These are phyloP conservation scores for Antrodiella citrinella DNA, from an alignment of 768 basidiomycete species.

Conservation along the genomic window DNA sequence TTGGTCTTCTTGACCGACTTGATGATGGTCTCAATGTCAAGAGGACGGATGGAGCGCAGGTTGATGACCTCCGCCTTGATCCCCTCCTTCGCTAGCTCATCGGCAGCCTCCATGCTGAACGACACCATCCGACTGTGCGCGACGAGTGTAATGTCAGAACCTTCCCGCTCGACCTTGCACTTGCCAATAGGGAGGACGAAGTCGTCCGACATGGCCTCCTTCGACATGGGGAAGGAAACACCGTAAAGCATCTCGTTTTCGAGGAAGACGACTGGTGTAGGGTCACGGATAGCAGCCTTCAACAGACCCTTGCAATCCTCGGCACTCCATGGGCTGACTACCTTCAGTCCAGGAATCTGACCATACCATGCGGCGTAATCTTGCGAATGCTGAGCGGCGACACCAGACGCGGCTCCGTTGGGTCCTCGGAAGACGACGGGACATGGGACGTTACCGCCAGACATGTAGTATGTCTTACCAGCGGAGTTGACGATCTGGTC, in stretches of 20 bases:
- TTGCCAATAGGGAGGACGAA: slow-evolving; percentile 97
- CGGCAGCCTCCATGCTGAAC: slow-evolving; percentile 91
- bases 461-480: slow-evolving; percentile 99
- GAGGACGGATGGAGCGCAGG: slow-evolving; percentile 88
- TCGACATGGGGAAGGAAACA: slow-evolving; percentile 91
- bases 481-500: slow-evolving; percentile 99
- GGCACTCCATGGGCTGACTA: slow-evolving; percentile 95
- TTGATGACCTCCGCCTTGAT: slow-evolving; percentile 98
- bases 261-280: slow-evolving; percentile 96
- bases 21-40: slow-evolving; percentile 97
- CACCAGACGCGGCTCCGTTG: slow-evolving; percentile 96
- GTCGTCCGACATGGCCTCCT: slow-evolving; percentile 91
- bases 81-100: slow-evolving; percentile 88
- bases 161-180: slow-evolving; percentile 90
- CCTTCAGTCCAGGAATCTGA: slow-evolving; percentile 91
- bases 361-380: slow-evolving; percentile 97
- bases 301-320: slow-evolving; percentile 98
- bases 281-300: slow-evolving; percentile 97
- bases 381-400: slow-evolving; percentile 95
- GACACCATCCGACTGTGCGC: slow-evolving; percentile 99
- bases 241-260: slow-evolving; percentile 99
- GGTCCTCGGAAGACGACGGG: slow-evolving; percentile 99
- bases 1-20: slow-evolving; percentile 98
- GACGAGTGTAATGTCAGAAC: slow-evolving; percentile 90
- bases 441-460: slow-evolving; percentile 96